phyloP scores from a whole-genome alignment of 2,329 filamentous ascomycete genomes.

The Aulographum hederae region DNA sequence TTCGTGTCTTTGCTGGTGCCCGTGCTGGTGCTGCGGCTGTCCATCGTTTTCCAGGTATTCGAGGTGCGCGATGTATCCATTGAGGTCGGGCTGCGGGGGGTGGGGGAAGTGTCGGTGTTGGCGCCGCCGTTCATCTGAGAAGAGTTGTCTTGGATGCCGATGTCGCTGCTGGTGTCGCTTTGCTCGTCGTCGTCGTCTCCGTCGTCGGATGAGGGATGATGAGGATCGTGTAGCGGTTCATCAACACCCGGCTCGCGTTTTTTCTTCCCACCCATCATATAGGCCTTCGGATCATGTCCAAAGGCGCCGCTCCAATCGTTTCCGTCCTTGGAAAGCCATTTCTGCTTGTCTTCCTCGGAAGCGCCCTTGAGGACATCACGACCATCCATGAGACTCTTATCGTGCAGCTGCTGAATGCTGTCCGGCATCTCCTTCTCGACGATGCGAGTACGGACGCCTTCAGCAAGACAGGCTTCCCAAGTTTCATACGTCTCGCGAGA shows the following conservation, averaged over 20 bases:
- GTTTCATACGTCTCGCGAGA: slow-evolving; percentile 84
- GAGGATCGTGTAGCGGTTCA: slow-evolving; percentile 31
- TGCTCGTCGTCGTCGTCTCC: slow-evolving; percentile 23
- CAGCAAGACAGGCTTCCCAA: slow-evolving; percentile 80
- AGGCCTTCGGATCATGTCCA: slow-evolving; percentile 51
- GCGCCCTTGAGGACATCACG: slow-evolving; percentile 64
- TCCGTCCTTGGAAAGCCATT: slow-evolving; percentile 64
- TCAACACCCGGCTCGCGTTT: slow-evolving; percentile 36
- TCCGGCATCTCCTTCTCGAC: slow-evolving; percentile 60
- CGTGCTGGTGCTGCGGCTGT: slow-evolving; percentile 9
- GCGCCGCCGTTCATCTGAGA: slow-evolving; percentile 3
- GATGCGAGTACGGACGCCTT: slow-evolving; percentile 58
- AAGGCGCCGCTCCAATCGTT: slow-evolving; percentile 81
- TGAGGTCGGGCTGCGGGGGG: slow-evolving; percentile 3
- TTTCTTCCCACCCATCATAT: slow-evolving; percentile 36
- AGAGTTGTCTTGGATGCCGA: slow-evolving; percentile 39
- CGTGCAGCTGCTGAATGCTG: slow-evolving; percentile 57
- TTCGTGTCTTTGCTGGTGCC: slow-evolving; percentile 39
- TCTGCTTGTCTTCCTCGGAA: slow-evolving; percentile 50
- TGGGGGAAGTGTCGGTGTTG: slow-evolving; percentile 8
- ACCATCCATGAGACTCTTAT: slow-evolving; percentile 60
- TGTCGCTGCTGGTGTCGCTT: slow-evolving; percentile 23
- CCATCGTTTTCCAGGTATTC: too few relatives aligned
- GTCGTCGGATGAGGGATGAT: slow-evolving; percentile 23
- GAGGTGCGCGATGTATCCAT: slow-evolving; percentile 7